Base-by-base conservation (phyloP, 176 grass and related monocot species). In the Tillandsia leiboldiana region DNA sequence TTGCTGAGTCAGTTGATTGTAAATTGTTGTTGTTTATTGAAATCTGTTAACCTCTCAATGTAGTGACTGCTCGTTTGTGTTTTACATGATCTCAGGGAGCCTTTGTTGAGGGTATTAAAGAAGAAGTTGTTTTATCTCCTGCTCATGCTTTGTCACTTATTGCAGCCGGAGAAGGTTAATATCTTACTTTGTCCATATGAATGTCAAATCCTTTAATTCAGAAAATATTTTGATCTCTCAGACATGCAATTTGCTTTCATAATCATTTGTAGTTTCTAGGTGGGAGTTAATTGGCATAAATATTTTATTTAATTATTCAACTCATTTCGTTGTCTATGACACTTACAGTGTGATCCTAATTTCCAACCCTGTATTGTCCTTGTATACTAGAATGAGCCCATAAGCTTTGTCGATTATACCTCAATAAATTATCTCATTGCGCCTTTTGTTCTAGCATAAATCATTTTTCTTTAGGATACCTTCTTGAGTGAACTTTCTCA, bases 51-150 rank as follows among this genome's bases (percentile, higher is more conserved):
- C 33, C 33, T 42, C 33, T 42, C 33, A 42, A 4, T 42, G 33
- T 42, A 42, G 72, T 28, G 18, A 48, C 70, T 83, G 26, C 48
- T 64, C 65, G 57, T 56, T 24, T 52, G 51, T 53, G 23, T 68
- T 26, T 75, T 82, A 72, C 50, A 76, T 71, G 72, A 70, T 82
- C 49, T 69, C 79, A 99, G 95, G 95, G 95, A 82, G 86, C 85
- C 49, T 99, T 91, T 84, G 90, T 99, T 75, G 95, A 99, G 75
- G 95, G 95, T 75, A 91, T 99, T 78, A 99, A 99, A 74, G 95
- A 99, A 85, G 95, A 99, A 87, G 95, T 94, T 49, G 95, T 99
- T 63, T 77, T 99, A 49, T 99, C 95, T 82, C 90, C 90, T 91
- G 95, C 95, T 48, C 95, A 99, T 86, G 95, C 90, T 11, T 78